phyloP scores from a whole-genome alignment of 1,284 basidiomycete genomes.

The Tremellales sp. region DNA sequence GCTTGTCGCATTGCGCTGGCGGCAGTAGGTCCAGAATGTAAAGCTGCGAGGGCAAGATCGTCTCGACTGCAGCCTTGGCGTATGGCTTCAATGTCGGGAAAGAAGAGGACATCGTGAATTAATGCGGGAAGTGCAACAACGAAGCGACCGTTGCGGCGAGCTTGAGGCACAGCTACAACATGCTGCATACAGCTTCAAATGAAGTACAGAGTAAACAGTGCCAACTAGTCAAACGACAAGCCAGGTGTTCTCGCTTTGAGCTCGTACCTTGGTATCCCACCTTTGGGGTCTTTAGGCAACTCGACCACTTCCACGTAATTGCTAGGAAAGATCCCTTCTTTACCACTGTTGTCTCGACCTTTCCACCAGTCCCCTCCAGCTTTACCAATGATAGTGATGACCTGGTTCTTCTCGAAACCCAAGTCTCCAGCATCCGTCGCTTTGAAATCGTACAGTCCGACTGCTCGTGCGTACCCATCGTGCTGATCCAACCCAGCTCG shows the following conservation, averaged over 20 bases:
- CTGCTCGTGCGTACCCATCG: conserved; percentile 59
- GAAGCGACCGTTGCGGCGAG: too few relatives aligned
- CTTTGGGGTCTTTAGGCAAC: conserved; percentile 31
- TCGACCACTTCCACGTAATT: conserved; percentile 57
- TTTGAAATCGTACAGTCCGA: conserved; percentile 72
- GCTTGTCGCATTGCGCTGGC: conserved; percentile 30
- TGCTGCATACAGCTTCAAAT: too few relatives aligned
- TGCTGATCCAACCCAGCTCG: conserved; percentile 2
- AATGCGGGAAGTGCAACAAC: too few relatives aligned
- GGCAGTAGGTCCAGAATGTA: conserved; percentile 54
- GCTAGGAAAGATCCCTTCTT: conserved; percentile 56
- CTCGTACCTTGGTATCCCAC: conserved; percentile 26
- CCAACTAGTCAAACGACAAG: conserved; percentile 26
- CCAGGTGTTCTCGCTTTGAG: conserved; percentile 30
- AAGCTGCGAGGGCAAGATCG: conserved; percentile 62
- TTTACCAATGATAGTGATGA: conserved; percentile 69
- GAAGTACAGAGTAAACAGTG: too few relatives aligned
- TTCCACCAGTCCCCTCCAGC: conserved; percentile 73
- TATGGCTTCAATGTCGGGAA: background rate
- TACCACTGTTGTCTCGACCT: conserved; percentile 40
- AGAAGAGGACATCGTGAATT: too few relatives aligned
- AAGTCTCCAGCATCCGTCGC: conserved; percentile 75
- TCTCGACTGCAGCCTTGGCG: conserved; percentile 21
- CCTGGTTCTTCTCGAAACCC: conserved; percentile 76
- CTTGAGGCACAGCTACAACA: too few relatives aligned